Evolutionary conservation across 1,139 yeast species (phyloP), one percentile per base, ranked within the genome.

Genomic region (Komagataea norvegica): DNA sequence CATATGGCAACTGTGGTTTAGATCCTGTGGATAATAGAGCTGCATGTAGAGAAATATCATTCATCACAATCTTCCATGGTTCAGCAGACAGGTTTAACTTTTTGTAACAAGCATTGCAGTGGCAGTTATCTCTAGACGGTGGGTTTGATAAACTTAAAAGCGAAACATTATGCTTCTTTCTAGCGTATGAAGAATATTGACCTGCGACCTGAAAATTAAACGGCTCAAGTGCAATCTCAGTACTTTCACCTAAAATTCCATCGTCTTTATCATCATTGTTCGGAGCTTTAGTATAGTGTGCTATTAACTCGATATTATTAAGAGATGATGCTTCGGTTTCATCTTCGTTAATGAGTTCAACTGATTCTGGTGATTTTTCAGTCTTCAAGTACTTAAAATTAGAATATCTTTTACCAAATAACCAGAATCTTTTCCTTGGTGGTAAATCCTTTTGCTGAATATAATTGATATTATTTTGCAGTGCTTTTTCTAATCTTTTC

Each of bases 11-110:
- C 4, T 37, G 40, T 5, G 56, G 54, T 4, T 37, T 45, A 5
- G 58, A 55, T 0, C 78, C 78, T 8, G 71, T 69, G 2, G 78
- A 72, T 6, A 69, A 54, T 36, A 72, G 48, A 3, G 79, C 79
- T 0, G 79, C 79, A 21, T 68, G 65, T 38, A 72, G 57, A 1
- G 79, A 71, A 2, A 68, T 61, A 28, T 68, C 75, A 50, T 70
- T 72, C 44, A 68, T 54, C 0, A 71, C 67, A 2, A 62, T 56
- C 40, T 61, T 65, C 73, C 75, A 70, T 3, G 55, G 51, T 29
- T 51, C 50, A 4, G 32, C 11, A 17, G 42, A 25, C 9, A 26
- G 29, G 22, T 25, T 10, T 8, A 20, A 31, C 24, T 42, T 33
- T 34, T 33, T 35, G 5, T 25, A 21, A 29, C 42, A 37, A 10